Percentiles rank a stretch among this genome's conserved stretches.
Conservation (phyloP, 345 rosid genomes). For the Hevea brasiliensis region DNA sequence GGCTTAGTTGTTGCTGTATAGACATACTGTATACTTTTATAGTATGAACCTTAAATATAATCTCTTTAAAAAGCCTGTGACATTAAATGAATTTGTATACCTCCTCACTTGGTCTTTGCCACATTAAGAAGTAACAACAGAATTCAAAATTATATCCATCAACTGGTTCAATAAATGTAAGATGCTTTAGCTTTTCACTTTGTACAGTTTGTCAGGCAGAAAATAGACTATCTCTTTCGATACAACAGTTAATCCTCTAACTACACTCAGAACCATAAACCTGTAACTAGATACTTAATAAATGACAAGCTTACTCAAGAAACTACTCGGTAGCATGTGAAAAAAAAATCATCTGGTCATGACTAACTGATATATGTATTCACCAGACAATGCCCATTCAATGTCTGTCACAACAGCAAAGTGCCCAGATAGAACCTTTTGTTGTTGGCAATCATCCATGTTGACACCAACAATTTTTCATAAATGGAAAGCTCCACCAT, state of each 20-base stretch:
- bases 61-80: not conserved
- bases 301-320: not conserved
- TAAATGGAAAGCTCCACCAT: constrained; percentile 87
- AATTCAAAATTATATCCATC: constrained; percentile 1
- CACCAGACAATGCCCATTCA: constrained; percentile 73
- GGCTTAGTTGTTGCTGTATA: too few relatives aligned
- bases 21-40: too few relatives aligned
- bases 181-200: not conserved
- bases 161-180: not conserved
- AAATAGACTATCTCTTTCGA: not conserved
- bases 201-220: not conserved
- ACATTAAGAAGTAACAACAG: not conserved
- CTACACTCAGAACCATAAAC: not conserved
- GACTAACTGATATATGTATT: constrained; percentile 80
- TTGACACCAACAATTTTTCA: constrained; percentile 73
- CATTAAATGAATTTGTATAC: not conserved
- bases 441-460: constrained; percentile 83
- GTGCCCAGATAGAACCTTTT: constrained; percentile 86
- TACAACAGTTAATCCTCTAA: not conserved
- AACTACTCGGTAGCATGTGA: not conserved
- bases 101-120: not conserved
- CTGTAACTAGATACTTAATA: not conserved
- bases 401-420: constrained; percentile 81
- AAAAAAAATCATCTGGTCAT: constrained; percentile 68
- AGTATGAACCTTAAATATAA: not conserved